Evolutionary conservation across 192 early-diverging fungal genomes (phyloP), one percentile per base, ranked within the genome.

Genomic region (Coemansia sp.): DNA sequence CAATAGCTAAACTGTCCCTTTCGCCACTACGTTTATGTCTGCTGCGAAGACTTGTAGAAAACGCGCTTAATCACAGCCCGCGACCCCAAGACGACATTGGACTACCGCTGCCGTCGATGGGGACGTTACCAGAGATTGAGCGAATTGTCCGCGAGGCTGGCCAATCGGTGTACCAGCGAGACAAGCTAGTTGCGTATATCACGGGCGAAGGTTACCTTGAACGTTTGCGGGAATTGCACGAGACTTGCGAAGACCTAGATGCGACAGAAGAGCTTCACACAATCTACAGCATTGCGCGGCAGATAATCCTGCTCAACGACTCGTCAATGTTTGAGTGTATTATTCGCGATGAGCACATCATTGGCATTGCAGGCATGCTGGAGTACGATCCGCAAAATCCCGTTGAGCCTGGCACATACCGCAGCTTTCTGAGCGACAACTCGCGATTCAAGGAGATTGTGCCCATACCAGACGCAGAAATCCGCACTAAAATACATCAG

Each of bases 311-410:
- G 57, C 82, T 97, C 54, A 95, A 93, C 68, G 91, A 95, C 66
- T 85, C 83, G 14, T 71, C 83, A 3, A 81, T 98, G 29, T 89
- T 92, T 56, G 87, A 92, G 59, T 76, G 78, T 23, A 84, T 97
- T 19, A 74, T 93, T 51, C 82, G 85, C 61, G 94, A 96, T 61
- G 91, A 92, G 8, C 70, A 87, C 55, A 90, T 96, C 61, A 57
- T 87, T 17, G 71, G 71, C 30, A 84, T 92, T 1, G 80, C 91
- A 17, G 93, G 93, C 11, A 92, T 95, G 78, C 72, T 98, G 33
- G 95, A 98, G 87, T 93, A 96, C 73, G 91, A 95, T 53, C 88
- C 89, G 29, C 88, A 90, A 50, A 82, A 85, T 23, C 89, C 88
- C 4, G 85, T 87, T 6, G 66, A 78, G 31, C 90, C 89, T 59